Evolutionary conservation across 345 rosid genomes (phyloP), one percentile per base, ranked within the genome.

Genomic region (Cardiospermum halicacabum): DNA sequence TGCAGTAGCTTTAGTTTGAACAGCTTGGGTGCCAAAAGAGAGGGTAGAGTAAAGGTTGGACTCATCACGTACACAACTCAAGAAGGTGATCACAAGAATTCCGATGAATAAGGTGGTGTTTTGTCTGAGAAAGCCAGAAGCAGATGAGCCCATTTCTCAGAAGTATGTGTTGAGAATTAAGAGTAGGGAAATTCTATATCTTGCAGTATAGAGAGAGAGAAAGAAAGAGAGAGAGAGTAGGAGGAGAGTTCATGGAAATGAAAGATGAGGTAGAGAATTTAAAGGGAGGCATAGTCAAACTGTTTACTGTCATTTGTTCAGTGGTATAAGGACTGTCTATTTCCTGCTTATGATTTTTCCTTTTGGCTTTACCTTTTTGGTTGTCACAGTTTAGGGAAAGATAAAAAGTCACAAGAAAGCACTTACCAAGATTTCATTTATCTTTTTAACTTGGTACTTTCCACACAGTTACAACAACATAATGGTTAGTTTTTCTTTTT

Each of bases 261-360:
- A 49, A 78, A 75, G 84, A 81, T 59, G 58, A 78, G 56, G 76
- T 60, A 40, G 83, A 66, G 82, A 74, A 81, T 91, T 81, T 86
- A 86, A 84, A 89, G 97, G 80, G 81, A 71, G 31, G 85, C 84
- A 82, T 77, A 55, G 81, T 77, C 68, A 55, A 64, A 42, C 48
- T 31, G 62, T 47, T 47, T 18, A 18, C 11, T 7, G 18, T 57
- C 69, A 72, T 53, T 63, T 69, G 58, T 58, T 74, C 28, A 65
- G 50, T 69, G 69, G 67, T 71, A 80, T 69, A 48, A 62, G 49
- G 57, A 54, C 49, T 43, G 63, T 62, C 32, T 49, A 54, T 63
- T 73, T 58, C 60, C 60, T 72, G 58, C 68, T 53, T 36, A 48
- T 45, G 60, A 26, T 70, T 77, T 57, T 65, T 65, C 68, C n/a